phyloP scores from a whole-genome alignment of 2,329 filamentous ascomycete species.

The Aspergillus calidoustus region DNA sequence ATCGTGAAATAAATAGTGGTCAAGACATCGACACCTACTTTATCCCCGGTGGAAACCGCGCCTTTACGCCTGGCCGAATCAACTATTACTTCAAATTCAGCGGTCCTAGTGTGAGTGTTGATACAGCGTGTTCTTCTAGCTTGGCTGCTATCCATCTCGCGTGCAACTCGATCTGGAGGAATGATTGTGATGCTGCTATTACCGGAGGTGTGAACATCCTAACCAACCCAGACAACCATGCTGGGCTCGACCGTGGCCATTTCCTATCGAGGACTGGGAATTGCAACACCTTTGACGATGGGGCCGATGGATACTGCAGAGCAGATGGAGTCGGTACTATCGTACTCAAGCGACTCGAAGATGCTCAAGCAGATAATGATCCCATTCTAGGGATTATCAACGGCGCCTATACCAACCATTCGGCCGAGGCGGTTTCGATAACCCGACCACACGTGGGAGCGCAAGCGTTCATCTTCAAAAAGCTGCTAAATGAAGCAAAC shows the following conservation, averaged over 20 bases:
- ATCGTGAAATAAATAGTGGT: constrained; percentile 74
- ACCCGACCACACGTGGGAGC: constrained; percentile 81
- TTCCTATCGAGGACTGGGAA: constrained; percentile 71
- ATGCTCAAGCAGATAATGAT: constrained; percentile 77
- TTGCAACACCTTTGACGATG: constrained; percentile 81
- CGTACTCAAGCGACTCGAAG: constrained; percentile 78
- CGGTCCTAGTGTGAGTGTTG: constrained; percentile 73
- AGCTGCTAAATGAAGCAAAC: constrained; percentile 72
- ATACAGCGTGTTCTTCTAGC: constrained; percentile 80
- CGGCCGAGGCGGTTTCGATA: constrained; percentile 79
- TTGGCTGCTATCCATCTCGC: constrained; percentile 73
- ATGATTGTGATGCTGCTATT: constrained; percentile 80
- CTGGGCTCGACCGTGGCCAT: constrained; percentile 74
- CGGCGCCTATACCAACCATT: constrained; percentile 80
- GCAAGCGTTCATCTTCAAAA: constrained; percentile 72
- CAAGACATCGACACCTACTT: constrained; percentile 74
- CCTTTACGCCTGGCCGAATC: constrained; percentile 42
- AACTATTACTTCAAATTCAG: constrained; percentile 77
- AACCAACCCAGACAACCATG: constrained; percentile 81
- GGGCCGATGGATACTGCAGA: constrained; percentile 81
- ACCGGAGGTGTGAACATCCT: constrained; percentile 77
- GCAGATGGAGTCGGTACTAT: constrained; percentile 76
- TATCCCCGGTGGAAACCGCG: constrained; percentile 66
- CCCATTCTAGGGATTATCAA: constrained; percentile 71
- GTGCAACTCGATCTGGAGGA: constrained; percentile 74